Base-by-base conservation (phyloP, 116 monocot genomes). In the Phalaenopsis hybrid region DNA sequence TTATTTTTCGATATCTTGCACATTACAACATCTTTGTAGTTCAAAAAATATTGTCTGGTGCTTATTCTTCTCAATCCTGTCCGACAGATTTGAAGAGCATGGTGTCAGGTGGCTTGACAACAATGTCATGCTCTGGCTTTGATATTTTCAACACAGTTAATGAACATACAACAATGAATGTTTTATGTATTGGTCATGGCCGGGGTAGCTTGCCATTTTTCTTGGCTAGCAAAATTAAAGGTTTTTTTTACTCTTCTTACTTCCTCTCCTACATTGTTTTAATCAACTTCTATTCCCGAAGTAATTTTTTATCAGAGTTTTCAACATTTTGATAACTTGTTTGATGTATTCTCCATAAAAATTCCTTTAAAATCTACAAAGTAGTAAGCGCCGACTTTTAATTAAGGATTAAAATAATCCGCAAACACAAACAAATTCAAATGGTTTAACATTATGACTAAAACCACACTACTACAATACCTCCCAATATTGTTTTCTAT, bases 141-240 rank as follows among this genome's bases (percentile, higher is more conserved):
- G 89, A 97, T 87, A 86, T 97, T 11, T 50, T 44, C 51, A 83
- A 77, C 78, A 90, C 92, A 67, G 92, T 86, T 83, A 65, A 57
- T 44, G 94, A 91, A 50, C 87, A 86, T 46, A 84, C 81, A 81
- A 65, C 44, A 77, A 75, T 97, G 84, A 92, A 88, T 76, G 78
- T 97, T 77, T 78, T 97, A 41, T 97, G 97, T 82, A 89, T 97
- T 59, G 97, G 97, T 49, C 97, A 93, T 90, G 94, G 97, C 84
- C 93, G 93, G 41, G 97, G 97, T 79, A 91, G 82, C 50, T 79
- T 97, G 55, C 97, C 94, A 52, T 82, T 97, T 48, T 93, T 97
- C 82, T 68, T 97, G 77, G 94, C 97, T 37, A 94, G 81, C 83
- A 97, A 97, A 90, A 80, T 97, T 77, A 85, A 74, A 86, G 94